These are phyloP conservation scores for Ramalina intermedia DNA, from an alignment of 495 filamentous ascomycete species.

Conservation along the genomic window DNA sequence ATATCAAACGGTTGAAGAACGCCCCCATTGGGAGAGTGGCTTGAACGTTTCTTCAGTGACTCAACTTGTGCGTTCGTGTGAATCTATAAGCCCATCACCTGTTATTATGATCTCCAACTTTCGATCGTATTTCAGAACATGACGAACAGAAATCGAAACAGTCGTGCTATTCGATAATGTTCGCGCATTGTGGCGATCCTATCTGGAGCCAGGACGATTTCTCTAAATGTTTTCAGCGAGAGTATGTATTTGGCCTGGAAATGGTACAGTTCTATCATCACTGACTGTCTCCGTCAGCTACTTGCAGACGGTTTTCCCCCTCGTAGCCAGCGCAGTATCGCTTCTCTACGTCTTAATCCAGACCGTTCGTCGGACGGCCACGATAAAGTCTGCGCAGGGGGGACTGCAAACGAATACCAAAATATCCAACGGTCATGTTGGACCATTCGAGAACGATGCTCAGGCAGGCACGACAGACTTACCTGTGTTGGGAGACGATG, in stretches of 20 bases:
- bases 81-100: no score
- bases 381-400: constrained; percentile 26
- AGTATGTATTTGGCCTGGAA: constrained; percentile 40
- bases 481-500: constrained; percentile 29
- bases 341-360: constrained; percentile 47
- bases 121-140: no score
- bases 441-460: constrained; percentile 9
- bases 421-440: constrained; percentile 20
- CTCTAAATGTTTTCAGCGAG: constrained; percentile 70
- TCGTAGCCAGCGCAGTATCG: constrained; percentile 55
- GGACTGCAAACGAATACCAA: constrained; percentile 33
- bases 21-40: no score
- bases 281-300: constrained; percentile 41
- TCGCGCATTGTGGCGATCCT: constrained; percentile 63
- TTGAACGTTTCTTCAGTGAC: no score
- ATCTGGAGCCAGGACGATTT: constrained; percentile 86
- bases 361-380: constrained; percentile 30
- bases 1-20: no score
- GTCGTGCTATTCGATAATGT: constrained; percentile 28
- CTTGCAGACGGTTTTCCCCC: constrained; percentile 70
- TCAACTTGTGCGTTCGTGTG: no score
- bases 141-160: no score
- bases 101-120: no score
- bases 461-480: constrained; percentile 40
- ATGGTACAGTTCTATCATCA: neutral